Evolutionary conservation across 345 rosid genomes (phyloP).

Genomic region (Durio zibethinus): DNA sequence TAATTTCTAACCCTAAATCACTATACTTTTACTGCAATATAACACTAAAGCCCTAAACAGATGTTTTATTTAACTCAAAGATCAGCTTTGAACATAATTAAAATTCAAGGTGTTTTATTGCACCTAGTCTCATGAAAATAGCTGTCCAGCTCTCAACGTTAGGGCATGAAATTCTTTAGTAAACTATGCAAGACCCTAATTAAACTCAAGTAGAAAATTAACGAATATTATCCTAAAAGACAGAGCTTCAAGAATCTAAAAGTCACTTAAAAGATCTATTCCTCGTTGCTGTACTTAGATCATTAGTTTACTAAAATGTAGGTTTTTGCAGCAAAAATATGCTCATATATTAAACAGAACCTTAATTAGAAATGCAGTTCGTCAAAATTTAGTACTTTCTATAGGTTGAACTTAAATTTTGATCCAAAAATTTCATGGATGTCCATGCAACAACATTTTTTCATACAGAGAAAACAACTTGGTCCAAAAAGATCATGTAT

Average conservation of each 20-base stretch:
- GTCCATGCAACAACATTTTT: background rate
- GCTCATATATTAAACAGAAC: background rate
- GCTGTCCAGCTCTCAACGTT: background rate
- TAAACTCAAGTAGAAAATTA: background rate
- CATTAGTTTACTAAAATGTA: background rate
- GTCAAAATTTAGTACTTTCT: background rate
- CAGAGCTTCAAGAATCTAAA: background rate
- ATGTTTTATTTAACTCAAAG: background rate
- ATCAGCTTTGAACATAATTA: background rate
- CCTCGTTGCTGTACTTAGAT: background rate
- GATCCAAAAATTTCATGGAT: background rate
- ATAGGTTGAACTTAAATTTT: background rate
- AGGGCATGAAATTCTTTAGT: no score
- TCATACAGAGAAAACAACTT: no score
- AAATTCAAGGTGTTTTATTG: no score
- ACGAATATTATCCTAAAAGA: background rate
- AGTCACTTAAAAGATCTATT: no score
- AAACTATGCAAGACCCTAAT: background rate
- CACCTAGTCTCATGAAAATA: background rate
- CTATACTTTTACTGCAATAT: background rate
- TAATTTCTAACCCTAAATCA: background rate
- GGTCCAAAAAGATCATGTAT: background rate
- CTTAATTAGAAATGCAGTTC: background rate
- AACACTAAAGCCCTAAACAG: background rate
- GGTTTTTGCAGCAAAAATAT: background rate